phyloP scores from a whole-genome alignment of 805 yeast genomes.

The Debaryomyces tyrocola region DNA sequence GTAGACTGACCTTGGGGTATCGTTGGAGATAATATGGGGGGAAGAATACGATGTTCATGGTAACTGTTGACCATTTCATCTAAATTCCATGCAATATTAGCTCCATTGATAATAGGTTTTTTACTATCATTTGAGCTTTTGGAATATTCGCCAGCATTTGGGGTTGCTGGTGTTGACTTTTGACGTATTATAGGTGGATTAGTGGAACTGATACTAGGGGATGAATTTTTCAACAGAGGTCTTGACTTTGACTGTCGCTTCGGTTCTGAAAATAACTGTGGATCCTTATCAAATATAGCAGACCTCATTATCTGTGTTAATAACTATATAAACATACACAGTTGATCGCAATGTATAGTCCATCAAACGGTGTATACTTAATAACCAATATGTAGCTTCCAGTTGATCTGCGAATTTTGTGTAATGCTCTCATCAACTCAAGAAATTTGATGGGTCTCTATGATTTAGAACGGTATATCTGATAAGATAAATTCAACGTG shows the following conservation, averaged over 20 bases:
- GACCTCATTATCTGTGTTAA: constrained; percentile 23
- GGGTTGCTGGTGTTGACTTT: constrained; percentile 17
- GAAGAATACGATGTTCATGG: constrained; percentile 31
- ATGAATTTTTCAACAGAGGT: not conserved
- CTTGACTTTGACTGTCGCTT: not conserved
- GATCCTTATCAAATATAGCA: constrained; percentile 25
- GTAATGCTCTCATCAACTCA: not conserved
- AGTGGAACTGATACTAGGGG: constrained; percentile 1
- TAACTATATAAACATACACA: too few relatives aligned
- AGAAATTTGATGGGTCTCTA: not conserved
- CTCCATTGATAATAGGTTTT: not conserved
- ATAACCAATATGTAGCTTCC: not conserved
- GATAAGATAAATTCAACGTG: not conserved
- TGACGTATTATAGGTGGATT: not conserved
- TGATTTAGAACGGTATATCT: not conserved
- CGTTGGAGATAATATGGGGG: constrained; percentile 41
- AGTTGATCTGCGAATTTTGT: not conserved
- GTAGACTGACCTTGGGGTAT: constrained; percentile 22
- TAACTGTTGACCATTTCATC: constrained; percentile 39
- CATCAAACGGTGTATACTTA: too few relatives aligned
- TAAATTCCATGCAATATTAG: constrained; percentile 32
- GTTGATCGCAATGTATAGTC: too few relatives aligned
- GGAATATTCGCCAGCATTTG: constrained; percentile 11
- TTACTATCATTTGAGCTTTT: not conserved
- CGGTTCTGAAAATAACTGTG: constrained; percentile 3